phyloP scores from a whole-genome alignment of 2,329 filamentous ascomycete species.

The Cladophialophora psammophila region DNA sequence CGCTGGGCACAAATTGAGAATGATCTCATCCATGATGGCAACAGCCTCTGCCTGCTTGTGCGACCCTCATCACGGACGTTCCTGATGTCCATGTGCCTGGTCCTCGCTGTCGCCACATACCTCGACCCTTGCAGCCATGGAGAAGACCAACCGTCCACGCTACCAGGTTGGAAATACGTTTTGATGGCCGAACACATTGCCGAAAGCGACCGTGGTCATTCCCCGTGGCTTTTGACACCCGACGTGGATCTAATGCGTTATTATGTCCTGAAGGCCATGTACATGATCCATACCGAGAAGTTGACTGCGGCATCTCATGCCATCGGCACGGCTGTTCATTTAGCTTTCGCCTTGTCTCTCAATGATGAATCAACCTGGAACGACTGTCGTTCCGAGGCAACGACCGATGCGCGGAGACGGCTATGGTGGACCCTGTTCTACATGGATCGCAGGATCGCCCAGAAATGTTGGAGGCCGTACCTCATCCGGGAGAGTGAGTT shows the following conservation, averaged over 20 bases:
- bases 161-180: slow-evolving; percentile 10
- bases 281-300: slow-evolving; percentile 15
- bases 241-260: slow-evolving; percentile 16
- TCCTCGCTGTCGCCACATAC: slow-evolving; percentile 15
- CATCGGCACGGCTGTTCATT: slow-evolving; percentile 6
- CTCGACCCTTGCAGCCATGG: slow-evolving; percentile 9
- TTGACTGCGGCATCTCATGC: slow-evolving; percentile 4
- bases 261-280: slow-evolving; percentile 9
- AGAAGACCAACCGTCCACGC: neutral
- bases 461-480: slow-evolving; percentile 32
- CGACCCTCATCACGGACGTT: slow-evolving; percentile 6
- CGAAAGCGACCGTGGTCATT: neutral
- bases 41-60: slow-evolving; percentile 4
- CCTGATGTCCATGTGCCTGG: slow-evolving; percentile 15
- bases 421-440: slow-evolving; percentile 35
- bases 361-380: slow-evolving; percentile 15
- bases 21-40: neutral
- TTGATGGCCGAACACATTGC: slow-evolving; percentile 15
- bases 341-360: slow-evolving; percentile 1
- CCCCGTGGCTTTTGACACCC: neutral
- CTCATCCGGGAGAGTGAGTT: slow-evolving; percentile 20
- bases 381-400: slow-evolving; percentile 2
- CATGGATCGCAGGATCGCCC: slow-evolving; percentile 37
- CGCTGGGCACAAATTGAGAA: neutral
- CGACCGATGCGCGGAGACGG: neutral